Conservation (phyloP, 2,329 filamentous ascomycete genomes). For the Myriosclerotinia duriaeana region DNA sequence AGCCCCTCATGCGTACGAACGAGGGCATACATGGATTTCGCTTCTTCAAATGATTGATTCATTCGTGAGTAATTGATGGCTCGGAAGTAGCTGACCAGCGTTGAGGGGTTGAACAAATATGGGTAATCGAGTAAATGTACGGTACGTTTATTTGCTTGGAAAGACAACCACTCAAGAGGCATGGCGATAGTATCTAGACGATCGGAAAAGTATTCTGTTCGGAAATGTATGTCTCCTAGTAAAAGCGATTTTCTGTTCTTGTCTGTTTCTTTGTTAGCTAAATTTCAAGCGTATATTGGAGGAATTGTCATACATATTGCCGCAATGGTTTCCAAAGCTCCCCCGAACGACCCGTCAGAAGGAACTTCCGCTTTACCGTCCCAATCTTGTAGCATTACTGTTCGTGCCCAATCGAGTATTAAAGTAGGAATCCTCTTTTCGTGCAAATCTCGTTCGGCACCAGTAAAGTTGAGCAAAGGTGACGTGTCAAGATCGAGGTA, state of each 20-base stretch:
- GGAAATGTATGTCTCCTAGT: conserved; percentile 67
- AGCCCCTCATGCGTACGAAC: conserved; percentile 56
- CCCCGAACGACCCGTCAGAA: conserved; percentile 70
- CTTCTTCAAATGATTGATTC: conserved; percentile 74
- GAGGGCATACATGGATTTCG: conserved; percentile 56
- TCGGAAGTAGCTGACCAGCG: conserved; percentile 80
- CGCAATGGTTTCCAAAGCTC: conserved; percentile 71
- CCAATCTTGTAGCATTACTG: conserved; percentile 77
- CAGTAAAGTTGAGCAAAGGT: conserved; percentile 49
- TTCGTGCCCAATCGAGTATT: conserved; percentile 69
- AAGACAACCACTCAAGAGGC: conserved; percentile 69
- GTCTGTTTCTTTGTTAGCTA: conserved; percentile 47
- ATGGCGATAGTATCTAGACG: conserved; percentile 72
- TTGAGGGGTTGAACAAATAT: conserved; percentile 72
- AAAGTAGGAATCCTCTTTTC: conserved; percentile 57
- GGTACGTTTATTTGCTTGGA: conserved; percentile 58
- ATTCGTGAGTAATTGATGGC: conserved; percentile 85
- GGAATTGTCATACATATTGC: conserved; percentile 61
- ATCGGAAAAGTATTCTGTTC: conserved; percentile 73
- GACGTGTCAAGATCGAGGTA: conserved; percentile 42
- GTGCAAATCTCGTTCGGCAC: conserved; percentile 54
- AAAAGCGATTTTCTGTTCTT: conserved; percentile 62
- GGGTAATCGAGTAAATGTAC: conserved; percentile 78
- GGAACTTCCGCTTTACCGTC: conserved; percentile 70
- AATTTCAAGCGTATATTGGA: background rate